These are phyloP conservation scores for Capsicum pubescens DNA, from an alignment of 257 asterid genomes.

Conservation along the genomic window DNA sequence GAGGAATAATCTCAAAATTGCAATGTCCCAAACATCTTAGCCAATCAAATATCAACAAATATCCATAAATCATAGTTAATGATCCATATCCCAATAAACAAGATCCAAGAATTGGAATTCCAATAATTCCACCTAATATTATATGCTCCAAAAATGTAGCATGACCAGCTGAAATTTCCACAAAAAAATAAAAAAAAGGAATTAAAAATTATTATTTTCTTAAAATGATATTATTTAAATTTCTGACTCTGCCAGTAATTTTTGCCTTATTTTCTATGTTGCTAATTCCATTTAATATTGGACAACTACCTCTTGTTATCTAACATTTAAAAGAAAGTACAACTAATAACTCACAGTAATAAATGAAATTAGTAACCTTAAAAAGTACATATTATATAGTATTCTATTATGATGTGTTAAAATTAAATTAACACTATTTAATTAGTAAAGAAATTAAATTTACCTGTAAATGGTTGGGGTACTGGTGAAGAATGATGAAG, in stretches of 20 bases:
- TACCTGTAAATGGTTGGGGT: slow-evolving; percentile 84
- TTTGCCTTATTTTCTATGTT: neutral
- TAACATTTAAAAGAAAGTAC: neutral
- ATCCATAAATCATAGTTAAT: slow-evolving; percentile 60
- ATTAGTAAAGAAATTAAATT: neutral
- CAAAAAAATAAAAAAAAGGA: neutral
- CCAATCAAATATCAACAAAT: slow-evolving; percentile 65
- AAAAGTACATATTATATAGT: neutral
- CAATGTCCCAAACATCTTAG: slow-evolving; percentile 88
- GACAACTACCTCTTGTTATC: neutral
- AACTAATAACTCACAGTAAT: neutral
- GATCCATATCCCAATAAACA: slow-evolving; percentile 74
- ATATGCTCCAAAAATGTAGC: slow-evolving; percentile 79
- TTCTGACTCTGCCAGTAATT: neutral
- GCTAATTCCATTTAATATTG: neutral
- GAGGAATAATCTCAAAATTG: slow-evolving; percentile 78
- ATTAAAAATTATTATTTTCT: neutral
- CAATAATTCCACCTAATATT: slow-evolving; percentile 57
- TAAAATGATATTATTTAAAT: neutral
- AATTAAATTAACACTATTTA: neutral
- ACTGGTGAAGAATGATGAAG: slow-evolving; percentile 86
- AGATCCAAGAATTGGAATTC: slow-evolving; percentile 68
- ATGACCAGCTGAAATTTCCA: slow-evolving; percentile 71
- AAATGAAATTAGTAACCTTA: neutral
- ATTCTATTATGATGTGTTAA: neutral